These are phyloP conservation scores for Ajuga chamaepitys DNA, from an alignment of 257 asterid species.

Conservation along the genomic window DNA sequence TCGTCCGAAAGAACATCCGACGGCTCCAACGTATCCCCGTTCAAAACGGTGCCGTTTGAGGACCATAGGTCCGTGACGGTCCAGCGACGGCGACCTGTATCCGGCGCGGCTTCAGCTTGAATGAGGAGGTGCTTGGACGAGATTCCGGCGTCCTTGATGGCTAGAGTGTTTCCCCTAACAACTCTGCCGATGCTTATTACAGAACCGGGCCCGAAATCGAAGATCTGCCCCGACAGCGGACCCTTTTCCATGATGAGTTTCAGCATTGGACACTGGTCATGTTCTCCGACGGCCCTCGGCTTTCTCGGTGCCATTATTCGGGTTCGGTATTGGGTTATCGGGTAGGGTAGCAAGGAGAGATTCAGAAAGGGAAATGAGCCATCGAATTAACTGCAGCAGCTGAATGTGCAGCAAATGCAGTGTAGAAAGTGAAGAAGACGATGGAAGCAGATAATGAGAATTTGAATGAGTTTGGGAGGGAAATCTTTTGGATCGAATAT, in stretches of 20 bases:
- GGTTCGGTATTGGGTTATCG: too few relatives aligned
- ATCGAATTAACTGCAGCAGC: too few relatives aligned
- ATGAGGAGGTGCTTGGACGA: constrained; percentile 66
- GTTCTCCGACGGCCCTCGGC: constrained; percentile 13
- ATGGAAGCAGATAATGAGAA: too few relatives aligned
- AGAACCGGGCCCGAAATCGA: constrained; percentile 32
- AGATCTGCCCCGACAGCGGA: constrained; percentile 41
- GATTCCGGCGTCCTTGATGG: constrained; percentile 65
- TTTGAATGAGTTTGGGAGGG: too few relatives aligned
- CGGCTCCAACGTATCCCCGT: constrained; percentile 29
- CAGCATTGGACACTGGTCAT: constrained; percentile 26
- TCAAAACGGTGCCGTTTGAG: constrained; percentile 66
- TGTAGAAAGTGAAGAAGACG: too few relatives aligned
- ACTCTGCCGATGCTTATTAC: constrained; percentile 54
- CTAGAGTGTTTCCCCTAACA: constrained; percentile 52
- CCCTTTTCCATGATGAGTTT: constrained; percentile 53
- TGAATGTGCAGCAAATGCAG: too few relatives aligned
- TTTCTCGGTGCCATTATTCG: constrained; percentile 28
- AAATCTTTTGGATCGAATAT: too few relatives aligned
- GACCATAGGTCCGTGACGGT: constrained; percentile 53
- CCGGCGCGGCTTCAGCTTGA: constrained; percentile 15
- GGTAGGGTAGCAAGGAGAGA: too few relatives aligned
- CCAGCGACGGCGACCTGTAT: constrained; percentile 29
- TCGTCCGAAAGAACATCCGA: constrained; percentile 35
- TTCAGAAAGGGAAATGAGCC: too few relatives aligned